Conservation (phyloP, 2,329 filamentous ascomycete genomes). For the Colletotrichum cordylinicola region DNA sequence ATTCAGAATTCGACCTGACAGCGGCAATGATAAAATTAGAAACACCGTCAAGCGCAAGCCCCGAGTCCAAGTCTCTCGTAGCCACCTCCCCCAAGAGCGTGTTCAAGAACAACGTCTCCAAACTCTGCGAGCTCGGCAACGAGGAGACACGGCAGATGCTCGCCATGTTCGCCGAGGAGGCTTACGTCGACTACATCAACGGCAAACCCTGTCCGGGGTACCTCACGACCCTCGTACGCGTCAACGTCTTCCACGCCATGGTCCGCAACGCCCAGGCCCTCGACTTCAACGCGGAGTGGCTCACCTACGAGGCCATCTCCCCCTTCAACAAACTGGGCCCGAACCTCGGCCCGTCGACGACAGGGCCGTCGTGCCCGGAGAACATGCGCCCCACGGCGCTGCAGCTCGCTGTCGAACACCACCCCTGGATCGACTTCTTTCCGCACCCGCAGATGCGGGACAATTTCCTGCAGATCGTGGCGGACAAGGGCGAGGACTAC, state of each 20-base stretch:
- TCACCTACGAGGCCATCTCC: constrained; percentile 25
- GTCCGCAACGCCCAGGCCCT: constrained; percentile 14
- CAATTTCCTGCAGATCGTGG: constrained; percentile 27
- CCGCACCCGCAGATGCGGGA: constrained; percentile 34
- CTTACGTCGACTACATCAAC: neutral
- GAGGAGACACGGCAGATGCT: neutral
- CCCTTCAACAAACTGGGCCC: constrained; percentile 19
- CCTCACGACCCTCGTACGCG: constrained; percentile 14
- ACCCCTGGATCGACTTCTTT: constrained; percentile 38
- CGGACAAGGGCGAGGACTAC: constrained; percentile 2
- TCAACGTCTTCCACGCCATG: constrained; percentile 24
- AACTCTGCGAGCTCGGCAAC: neutral
- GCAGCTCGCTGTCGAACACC: constrained; percentile 31
- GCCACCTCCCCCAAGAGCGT: neutral
- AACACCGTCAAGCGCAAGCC: neutral
- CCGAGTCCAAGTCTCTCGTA: neutral
- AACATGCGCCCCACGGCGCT: constrained; percentile 32
- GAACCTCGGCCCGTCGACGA: neutral
- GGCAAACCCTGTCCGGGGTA: neutral
- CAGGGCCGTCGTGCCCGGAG: neutral
- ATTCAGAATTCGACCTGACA: neutral
- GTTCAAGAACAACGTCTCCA: neutral
- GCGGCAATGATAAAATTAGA: neutral
- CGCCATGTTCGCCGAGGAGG: constrained; percentile 1
- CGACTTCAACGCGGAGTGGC: constrained; percentile 6